phyloP scores from a whole-genome alignment of 2,329 filamentous ascomycete species.

The Claviceps monticola region DNA sequence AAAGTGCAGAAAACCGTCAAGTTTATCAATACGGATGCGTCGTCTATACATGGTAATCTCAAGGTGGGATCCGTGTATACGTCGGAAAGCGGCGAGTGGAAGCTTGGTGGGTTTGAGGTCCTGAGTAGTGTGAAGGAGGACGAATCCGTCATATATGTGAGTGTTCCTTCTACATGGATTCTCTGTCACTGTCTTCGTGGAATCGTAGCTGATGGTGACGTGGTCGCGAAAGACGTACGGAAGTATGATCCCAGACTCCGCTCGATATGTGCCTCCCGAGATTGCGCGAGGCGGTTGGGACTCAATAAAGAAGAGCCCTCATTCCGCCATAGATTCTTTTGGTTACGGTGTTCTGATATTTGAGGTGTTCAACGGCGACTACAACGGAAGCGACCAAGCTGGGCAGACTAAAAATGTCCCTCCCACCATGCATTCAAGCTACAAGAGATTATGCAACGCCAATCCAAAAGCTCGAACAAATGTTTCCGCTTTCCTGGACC shows the following conservation, averaged over 20 bases:
- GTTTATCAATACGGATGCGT: slow-evolving; percentile 89
- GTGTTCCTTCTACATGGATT: slow-evolving; percentile 4
- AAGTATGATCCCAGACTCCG: slow-evolving; percentile 72
- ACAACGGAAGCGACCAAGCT: slow-evolving; percentile 61
- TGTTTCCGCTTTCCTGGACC: slow-evolving; percentile 75
- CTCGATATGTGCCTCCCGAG: slow-evolving; percentile 76
- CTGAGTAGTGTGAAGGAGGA: slow-evolving; percentile 93
- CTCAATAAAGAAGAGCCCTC: slow-evolving; percentile 66
- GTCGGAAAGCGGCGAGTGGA: slow-evolving; percentile 96
- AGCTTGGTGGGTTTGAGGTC: slow-evolving; percentile 83
- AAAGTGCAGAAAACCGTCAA: slow-evolving; percentile 65
- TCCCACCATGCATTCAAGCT: slow-evolving; percentile 76
- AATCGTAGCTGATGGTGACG: slow-evolving; percentile 4
- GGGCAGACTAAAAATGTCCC: slow-evolving; percentile 79
- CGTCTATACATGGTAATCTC: slow-evolving; percentile 80
- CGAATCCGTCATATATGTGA: slow-evolving; percentile 76
- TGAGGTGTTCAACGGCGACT: slow-evolving; percentile 84
- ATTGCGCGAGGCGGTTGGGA: slow-evolving; percentile 84
- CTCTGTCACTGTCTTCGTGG: neutral
- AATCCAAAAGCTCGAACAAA: slow-evolving; percentile 83
- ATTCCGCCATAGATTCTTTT: slow-evolving; percentile 76
- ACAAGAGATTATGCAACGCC: slow-evolving; percentile 75
- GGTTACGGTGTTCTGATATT: slow-evolving; percentile 72
- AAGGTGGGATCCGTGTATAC: slow-evolving; percentile 81
- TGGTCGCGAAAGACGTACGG: slow-evolving; percentile 54